Evolutionary conservation across 495 filamentous ascomycete species (phyloP), one percentile per base, ranked within the genome.

Genomic region (Aspergillus homomorphus): DNA sequence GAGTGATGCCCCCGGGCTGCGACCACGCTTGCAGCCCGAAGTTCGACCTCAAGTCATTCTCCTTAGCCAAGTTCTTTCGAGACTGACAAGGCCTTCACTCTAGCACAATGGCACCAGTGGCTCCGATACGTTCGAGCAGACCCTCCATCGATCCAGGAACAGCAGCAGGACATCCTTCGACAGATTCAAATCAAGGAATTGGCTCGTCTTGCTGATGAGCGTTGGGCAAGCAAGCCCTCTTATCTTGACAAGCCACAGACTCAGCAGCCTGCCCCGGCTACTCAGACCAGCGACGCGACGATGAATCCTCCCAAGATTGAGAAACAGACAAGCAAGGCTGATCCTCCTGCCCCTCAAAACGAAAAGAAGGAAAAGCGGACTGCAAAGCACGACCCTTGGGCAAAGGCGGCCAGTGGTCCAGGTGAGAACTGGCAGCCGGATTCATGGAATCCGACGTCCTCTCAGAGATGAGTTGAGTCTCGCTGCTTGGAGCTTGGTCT

Each of bases 61-160:
- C 4, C 10, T 4, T 10, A 30, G 26, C 26, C 26, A 30, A 10
- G 10, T 53, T 51, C 16, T 26, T 33, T 22, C 33, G 53, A 44
- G 46, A 44, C 59, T 69, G 51, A 69, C 62, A 51, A 62, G 63
- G 24, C 28, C 28, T 21, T 56, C 59, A 8, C 67, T 56, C 63
- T 76, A 75, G 89, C 93, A 1, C 85, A 88, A 76, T 98, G 94
- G 94, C 90, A 93, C 70, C 93, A 97, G 70, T 98, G 94, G 94
- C 86, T 98, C 14, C 90, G 95, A 41, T 82, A 95, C 62, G 89
- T 89, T 9, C 88, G 94, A 4, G 18, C 66, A 7, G 68, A 82
- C 7, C 78, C 95, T 0, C 94, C 94, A 0, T 84, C 83, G 0
- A 73, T 96, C 18, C 62, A 77, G 18, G 94, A 98, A 70, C 93